Evolutionary conservation across 2,329 filamentous ascomycete species (phyloP), one percentile per base, ranked within the genome.

Genomic region (Beauveria australis): DNA sequence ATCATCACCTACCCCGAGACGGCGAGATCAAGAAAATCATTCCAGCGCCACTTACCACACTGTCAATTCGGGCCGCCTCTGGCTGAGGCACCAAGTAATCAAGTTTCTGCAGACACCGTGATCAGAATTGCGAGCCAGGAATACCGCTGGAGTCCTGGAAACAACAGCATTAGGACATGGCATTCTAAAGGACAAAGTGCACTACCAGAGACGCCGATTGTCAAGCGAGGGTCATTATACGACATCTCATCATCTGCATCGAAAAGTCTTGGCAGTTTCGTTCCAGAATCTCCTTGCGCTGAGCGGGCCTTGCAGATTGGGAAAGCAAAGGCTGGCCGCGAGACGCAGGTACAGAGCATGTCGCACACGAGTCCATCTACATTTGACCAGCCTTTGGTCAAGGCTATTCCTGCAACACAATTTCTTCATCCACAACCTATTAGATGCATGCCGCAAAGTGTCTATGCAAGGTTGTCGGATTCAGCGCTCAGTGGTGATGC

Each of bases 1-100:
- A 48, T 62, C 1, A 60, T 67, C 8, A 62, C 67, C 12, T 68
- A 66, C 48, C 60, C 67, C 6, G 51, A 60, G 22, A 54, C 40
- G 9, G 22, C 58, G 14, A 30, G 51, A 33, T 54, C 51, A 48
- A 37, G 33, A 19, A 61, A 12, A 43, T 41, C 18, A 30, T 37
- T 30, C 16, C 51, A 51, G 40, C 48, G 24, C n/a, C 43, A 19
- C 14, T 28, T 43, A 19, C 2, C 16, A 18, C 51, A 18, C n/a
- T 6, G 5, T 22, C 5, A 9, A 14, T 28, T 18, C 9, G 16
- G 19, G 1, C 47, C 40, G 12, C 57, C 48, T 19, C 14, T n/a
- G 3, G 40, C 9, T 2, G 24, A n/a, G 3, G 19, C 3, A 49
- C 28, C 51, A 9, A 47, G 8, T 16, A 54, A 49, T 3, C 19